Conservation (phyloP, 495 filamentous ascomycete species). For the Daldinia vernicosa region DNA sequence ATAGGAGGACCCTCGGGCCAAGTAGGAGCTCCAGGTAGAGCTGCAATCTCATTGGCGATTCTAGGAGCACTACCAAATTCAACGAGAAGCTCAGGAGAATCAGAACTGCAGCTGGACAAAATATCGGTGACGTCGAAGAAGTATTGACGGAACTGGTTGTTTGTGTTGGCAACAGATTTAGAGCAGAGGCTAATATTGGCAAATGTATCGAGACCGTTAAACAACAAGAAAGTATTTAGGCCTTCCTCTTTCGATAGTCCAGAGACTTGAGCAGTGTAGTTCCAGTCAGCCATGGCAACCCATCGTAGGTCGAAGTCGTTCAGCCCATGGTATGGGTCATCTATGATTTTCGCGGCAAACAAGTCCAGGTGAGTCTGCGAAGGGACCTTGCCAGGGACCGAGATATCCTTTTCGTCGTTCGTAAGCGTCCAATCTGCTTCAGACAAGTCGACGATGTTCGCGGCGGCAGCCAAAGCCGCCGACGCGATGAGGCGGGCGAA, state of each 20-base stretch:
- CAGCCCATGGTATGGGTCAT: constrained; percentile 65
- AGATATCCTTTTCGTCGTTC: constrained; percentile 61
- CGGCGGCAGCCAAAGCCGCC: constrained; percentile 19
- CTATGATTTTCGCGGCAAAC: constrained; percentile 60
- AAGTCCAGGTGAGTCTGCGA: constrained; percentile 72
- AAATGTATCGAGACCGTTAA: constrained; percentile 75
- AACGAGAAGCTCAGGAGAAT: constrained; percentile 63
- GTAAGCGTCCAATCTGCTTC: constrained; percentile 64
- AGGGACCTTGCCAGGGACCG: constrained; percentile 67
- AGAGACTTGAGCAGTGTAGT: constrained; percentile 62
- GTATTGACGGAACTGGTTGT: constrained; percentile 79
- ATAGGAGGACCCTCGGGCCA: constrained; percentile 59
- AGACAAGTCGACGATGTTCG: constrained; percentile 61
- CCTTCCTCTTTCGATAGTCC: constrained; percentile 53
- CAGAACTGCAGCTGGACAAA: constrained; percentile 54
- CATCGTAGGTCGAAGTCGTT: constrained; percentile 72
- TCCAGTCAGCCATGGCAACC: constrained; percentile 70
- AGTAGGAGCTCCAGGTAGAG: constrained; percentile 61
- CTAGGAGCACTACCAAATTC: constrained; percentile 63
- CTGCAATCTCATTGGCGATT: constrained; percentile 60
- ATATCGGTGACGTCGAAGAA: constrained; percentile 69
- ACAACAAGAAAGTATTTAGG: constrained; percentile 61
- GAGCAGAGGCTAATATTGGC: constrained; percentile 69
- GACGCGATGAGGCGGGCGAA: constrained; percentile 4
- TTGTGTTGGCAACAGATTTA: constrained; percentile 66